Evolutionary conservation across 768 basidiomycete species (phyloP).

Genomic region (Tulasnella sp.): DNA sequence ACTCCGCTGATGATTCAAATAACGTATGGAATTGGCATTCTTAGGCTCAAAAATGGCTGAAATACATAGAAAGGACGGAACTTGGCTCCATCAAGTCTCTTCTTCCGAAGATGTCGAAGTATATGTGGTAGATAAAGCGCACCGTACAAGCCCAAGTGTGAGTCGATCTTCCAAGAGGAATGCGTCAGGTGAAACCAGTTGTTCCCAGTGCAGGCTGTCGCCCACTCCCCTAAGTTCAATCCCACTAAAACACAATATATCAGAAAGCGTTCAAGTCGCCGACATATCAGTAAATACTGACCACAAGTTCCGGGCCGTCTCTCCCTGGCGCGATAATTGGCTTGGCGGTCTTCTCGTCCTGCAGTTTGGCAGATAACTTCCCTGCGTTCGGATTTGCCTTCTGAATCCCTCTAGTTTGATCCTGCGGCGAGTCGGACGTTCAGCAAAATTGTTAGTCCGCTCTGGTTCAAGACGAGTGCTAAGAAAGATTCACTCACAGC

Average conservation of each 20-base stretch:
- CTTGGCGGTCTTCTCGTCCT: neutral
- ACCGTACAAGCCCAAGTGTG: too few relatives aligned
- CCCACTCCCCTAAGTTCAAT: too few relatives aligned
- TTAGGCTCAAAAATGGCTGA: neutral
- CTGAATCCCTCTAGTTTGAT: neutral
- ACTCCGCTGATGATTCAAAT: too few relatives aligned
- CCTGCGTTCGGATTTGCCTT: constrained; percentile 2
- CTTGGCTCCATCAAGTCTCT: neutral
- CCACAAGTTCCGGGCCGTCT: neutral
- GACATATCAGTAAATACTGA: neutral
- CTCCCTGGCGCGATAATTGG: neutral
- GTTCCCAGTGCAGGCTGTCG: too few relatives aligned
- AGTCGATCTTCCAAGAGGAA: too few relatives aligned
- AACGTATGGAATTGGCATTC: neutral
- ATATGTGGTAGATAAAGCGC: too few relatives aligned
- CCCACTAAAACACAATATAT: neutral
- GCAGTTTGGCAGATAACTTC: neutral
- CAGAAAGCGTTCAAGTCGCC: neutral
- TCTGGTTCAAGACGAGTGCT: neutral
- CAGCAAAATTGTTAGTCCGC: neutral
- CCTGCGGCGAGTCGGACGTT: neutral
- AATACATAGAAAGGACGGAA: neutral
- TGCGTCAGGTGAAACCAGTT: too few relatives aligned
- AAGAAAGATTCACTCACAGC: neutral
- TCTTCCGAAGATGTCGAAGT: neutral